Percentiles rank a stretch among this genome's conserved stretches.
Conservation (phyloP, 1,139 yeast species). For the Candida tunisiensis region DNA sequence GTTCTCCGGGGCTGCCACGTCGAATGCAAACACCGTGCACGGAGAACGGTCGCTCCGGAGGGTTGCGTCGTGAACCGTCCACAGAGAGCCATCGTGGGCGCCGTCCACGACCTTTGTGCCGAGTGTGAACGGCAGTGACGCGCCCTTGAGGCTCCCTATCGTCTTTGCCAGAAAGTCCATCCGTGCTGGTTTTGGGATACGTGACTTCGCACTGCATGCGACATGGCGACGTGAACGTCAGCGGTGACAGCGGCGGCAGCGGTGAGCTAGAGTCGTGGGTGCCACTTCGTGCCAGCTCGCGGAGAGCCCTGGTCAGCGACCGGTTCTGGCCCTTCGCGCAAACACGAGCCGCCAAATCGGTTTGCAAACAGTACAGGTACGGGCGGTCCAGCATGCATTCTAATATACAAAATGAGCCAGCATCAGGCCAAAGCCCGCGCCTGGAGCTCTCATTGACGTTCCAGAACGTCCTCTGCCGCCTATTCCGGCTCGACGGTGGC, state of each 20-base stretch:
- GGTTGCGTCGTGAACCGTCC: conserved; percentile 33
- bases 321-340: too few relatives aligned
- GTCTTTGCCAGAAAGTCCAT: conserved; percentile 23
- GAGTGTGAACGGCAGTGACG: conserved; percentile 15
- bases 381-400: background rate
- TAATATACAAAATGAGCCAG: background rate
- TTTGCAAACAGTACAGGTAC: too few relatives aligned
- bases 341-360: too few relatives aligned
- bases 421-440: background rate
- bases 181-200: too few relatives aligned
- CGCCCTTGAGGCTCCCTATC: conserved; percentile 18
- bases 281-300: too few relatives aligned
- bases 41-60: conserved; percentile 20
- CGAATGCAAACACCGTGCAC: conserved; percentile 48
- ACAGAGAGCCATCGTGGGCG: conserved; percentile 20
- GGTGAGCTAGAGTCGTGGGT: too few relatives aligned
- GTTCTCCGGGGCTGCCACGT: conserved; percentile 26
- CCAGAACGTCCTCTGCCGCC: too few relatives aligned
- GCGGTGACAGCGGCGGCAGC: too few relatives aligned
- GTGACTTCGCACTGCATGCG: too few relatives aligned
- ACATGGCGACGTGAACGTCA: too few relatives aligned
- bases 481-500: conserved; percentile 1
- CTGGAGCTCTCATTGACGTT: too few relatives aligned
- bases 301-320: too few relatives aligned
- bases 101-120: conserved; percentile 9